Evolutionary conservation across 805 yeast species (phyloP), one percentile per base, ranked within the genome.

Genomic region (Pichia nanzhaoensis): DNA sequence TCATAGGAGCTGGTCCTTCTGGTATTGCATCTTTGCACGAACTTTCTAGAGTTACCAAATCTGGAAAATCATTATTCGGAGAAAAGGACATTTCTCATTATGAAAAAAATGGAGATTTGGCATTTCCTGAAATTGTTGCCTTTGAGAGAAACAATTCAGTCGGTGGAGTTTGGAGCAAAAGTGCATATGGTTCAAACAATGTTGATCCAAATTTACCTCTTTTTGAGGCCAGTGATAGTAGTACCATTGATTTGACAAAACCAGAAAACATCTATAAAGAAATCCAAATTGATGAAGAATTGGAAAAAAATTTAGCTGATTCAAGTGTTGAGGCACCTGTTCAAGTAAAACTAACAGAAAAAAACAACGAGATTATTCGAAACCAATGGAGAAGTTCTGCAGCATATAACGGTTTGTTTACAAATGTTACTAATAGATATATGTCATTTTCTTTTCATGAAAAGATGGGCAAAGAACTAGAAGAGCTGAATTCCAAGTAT

Each of bases 1-100:
- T 67, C n/a, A 60, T 68, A 20, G 73, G 71, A 7, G 71, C 68
- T 5, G 73, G 72, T n/a, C 70, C 70, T 2, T 65, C 69, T 2
- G 72, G 73, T 1, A 55, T 68, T 4, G 66, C 71, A 0, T 34
- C 69, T 1, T 39, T 64, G 7, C 55, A 59, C 45, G 71, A 68
- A 37, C 52, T 68, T 1, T 47, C 65, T 0, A 55, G 63, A 44
- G 54, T 65, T 4, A 48, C 50, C 12, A 54, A 53, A 19, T 61
- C 61, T 36, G 65, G 68, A 1, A 47, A 57, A 1, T 58, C 66
- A 0, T 28, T 48, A 6, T 51, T 53, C 34, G 55, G 57, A 4
- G 21, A 21, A 8, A 41, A 38, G 19, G 40, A 49, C 24, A 31
- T 54, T 16, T 18, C 40, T 1, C n/a, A 44, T n/a, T 39, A 40